A percentile compares a stretch with the other conserved stretches of the same genome.
phyloP scores from a whole-genome alignment of 768 basidiomycete genomes.

The Obba rivulosa region DNA sequence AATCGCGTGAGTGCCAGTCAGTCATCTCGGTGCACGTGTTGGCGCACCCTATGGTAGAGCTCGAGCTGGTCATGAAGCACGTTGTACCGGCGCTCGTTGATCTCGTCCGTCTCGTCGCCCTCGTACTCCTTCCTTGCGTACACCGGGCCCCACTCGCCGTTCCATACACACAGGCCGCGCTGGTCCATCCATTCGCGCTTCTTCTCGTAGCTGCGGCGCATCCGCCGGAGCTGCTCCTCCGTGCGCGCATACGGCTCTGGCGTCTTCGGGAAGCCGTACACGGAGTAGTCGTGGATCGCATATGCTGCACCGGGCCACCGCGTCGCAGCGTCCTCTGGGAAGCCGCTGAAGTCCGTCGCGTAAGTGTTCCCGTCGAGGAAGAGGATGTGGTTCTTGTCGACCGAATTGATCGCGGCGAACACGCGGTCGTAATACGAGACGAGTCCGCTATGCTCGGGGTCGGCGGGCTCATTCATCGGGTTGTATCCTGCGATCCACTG shows the following conservation, averaged over 20 bases:
- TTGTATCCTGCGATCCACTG: slow-evolving; percentile 83
- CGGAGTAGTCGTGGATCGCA: slow-evolving; percentile 73
- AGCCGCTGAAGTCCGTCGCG: slow-evolving; percentile 70
- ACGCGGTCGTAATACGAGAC: slow-evolving; percentile 63
- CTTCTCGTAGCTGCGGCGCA: slow-evolving; percentile 59
- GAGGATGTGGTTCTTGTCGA: slow-evolving; percentile 66
- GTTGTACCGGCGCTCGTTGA: slow-evolving; percentile 59
- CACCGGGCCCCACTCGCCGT: slow-evolving; percentile 83
- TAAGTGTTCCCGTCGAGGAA: slow-evolving; percentile 86
- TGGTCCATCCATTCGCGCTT: slow-evolving; percentile 78
- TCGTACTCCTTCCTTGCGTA: slow-evolving; percentile 55
- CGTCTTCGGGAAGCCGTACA: slow-evolving; percentile 66
- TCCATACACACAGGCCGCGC: slow-evolving; percentile 63
- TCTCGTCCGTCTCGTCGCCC: slow-evolving; percentile 52
- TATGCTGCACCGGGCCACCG: slow-evolving; percentile 70
- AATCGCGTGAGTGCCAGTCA: not conserved
- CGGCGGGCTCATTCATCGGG: slow-evolving; percentile 79
- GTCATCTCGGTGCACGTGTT: not conserved
- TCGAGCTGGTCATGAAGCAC: slow-evolving; percentile 71
- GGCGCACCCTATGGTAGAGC: slow-evolving; percentile 57
- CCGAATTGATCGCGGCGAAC: slow-evolving; percentile 61
- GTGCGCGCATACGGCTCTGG: slow-evolving; percentile 49
- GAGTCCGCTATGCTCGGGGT: slow-evolving; percentile 58
- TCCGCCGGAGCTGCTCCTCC: slow-evolving; percentile 44
- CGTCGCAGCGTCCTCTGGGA: slow-evolving; percentile 52